Evolutionary conservation across 257 asterid species (phyloP).

Genomic region (Jacaranda mimosifolia): DNA sequence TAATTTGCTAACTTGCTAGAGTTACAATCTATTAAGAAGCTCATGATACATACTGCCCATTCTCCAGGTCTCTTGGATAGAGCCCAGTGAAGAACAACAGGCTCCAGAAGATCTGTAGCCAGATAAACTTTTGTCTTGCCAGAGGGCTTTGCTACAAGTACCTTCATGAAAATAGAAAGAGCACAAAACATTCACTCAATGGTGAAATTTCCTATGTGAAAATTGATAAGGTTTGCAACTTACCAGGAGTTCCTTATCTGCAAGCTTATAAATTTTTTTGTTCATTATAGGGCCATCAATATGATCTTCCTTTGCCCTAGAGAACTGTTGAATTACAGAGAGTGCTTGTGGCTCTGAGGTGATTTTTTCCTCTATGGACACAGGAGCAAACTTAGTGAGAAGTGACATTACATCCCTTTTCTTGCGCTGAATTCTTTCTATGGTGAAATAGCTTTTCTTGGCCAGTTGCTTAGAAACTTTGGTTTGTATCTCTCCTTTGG

Average conservation of each 20-base stretch:
- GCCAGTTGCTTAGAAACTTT: conserved; percentile 64
- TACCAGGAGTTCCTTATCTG: conserved; percentile 84
- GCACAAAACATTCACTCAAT: neutral
- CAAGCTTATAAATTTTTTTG: conserved; percentile 64
- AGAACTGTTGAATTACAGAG: conserved; percentile 62
- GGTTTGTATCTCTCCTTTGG: conserved; percentile 72
- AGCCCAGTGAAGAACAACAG: conserved; percentile 95
- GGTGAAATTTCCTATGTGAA: neutral
- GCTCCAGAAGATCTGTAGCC: conserved; percentile 83
- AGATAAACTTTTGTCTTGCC: conserved; percentile 72
- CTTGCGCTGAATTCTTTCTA: conserved; percentile 84
- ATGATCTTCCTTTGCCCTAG: conserved; percentile 65
- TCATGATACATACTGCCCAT: conserved; percentile 72
- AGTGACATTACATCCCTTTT: conserved; percentile 74
- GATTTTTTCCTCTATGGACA: conserved; percentile 46
- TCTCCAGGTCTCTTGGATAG: conserved; percentile 84
- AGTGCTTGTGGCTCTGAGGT: conserved; percentile 58
- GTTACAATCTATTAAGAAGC: conserved; percentile 20
- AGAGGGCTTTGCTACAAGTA: conserved; percentile 66
- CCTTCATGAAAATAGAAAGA: conserved; percentile 55
- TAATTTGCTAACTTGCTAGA: conserved; percentile 4
- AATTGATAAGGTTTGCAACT: conserved; percentile 35
- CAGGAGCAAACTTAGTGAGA: conserved; percentile 61
- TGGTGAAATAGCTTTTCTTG: conserved; percentile 43
- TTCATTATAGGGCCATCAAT: conserved; percentile 58